Evolutionary conservation across 495 filamentous ascomycete genomes (phyloP).

Genomic region (Bacidia gigantensis): DNA sequence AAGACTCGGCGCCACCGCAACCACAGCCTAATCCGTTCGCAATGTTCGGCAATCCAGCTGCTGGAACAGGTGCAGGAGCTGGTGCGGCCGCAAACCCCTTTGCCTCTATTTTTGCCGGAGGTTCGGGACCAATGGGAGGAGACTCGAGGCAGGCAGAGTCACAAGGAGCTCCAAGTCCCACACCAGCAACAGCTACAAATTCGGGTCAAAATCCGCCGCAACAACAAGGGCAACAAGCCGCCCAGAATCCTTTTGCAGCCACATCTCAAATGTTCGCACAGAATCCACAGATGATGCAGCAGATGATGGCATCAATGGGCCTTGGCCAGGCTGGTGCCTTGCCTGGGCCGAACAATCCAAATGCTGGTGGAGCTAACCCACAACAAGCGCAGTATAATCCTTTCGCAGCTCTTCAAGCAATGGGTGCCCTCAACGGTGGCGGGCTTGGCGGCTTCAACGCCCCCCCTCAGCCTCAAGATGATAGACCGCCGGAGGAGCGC

Average conservation of each 20-base stretch:
- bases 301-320: conserved; percentile 34
- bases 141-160: conserved; percentile 7
- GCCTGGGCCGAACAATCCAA: conserved; percentile 23
- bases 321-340: conserved; percentile 20
- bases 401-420: conserved; percentile 28
- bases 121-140: conserved; percentile 16
- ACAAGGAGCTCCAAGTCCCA: neutral
- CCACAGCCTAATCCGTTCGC: conserved; percentile 21
- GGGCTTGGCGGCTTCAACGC: conserved; percentile 16
- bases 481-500: conserved; percentile 79
- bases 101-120: conserved; percentile 48
- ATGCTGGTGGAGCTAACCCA: conserved; percentile 19
- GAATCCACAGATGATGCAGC: conserved; percentile 33
- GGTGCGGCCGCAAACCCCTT: conserved; percentile 46
- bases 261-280: conserved; percentile 31
- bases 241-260: conserved; percentile 30
- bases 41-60: conserved; percentile 23
- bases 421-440: conserved; percentile 25
- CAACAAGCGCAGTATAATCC: conserved; percentile 20
- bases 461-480: conserved; percentile 51
- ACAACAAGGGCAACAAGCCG: conserved; percentile 19
- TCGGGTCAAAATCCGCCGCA: conserved; percentile 12
- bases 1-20: conserved; percentile 9
- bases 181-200: conserved; percentile 1
- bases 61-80: conserved; percentile 30